A percentile compares a stretch with the other conserved stretches of the same genome.
Conservation (phyloP, 2,329 filamentous ascomycete genomes). For the Alternaria sp. region DNA sequence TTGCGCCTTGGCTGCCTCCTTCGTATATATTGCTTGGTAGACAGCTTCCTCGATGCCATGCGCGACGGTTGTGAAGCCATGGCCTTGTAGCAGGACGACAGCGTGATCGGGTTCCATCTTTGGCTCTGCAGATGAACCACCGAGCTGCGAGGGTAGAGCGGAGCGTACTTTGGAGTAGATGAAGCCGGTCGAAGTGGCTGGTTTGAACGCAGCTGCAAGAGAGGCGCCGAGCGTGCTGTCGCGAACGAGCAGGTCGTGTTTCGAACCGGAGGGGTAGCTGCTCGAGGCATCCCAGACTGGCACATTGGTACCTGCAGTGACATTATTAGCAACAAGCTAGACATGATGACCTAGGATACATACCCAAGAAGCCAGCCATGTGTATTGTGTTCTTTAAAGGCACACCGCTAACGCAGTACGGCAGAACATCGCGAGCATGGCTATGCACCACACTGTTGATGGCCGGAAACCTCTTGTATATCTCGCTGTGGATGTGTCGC, state of each 20-base stretch:
- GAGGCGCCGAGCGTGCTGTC: conserved; percentile 41
- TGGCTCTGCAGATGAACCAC: conserved; percentile 37
- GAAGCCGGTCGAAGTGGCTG: conserved; percentile 46
- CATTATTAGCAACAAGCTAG: not conserved
- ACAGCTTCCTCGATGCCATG: conserved; percentile 54
- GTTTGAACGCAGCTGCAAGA: conserved; percentile 46
- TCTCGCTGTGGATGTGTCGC: conserved; percentile 54
- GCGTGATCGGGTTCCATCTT: conserved; percentile 43
- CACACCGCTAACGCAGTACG: conserved; percentile 51
- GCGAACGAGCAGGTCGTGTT: conserved; percentile 46
- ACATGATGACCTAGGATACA: not conserved
- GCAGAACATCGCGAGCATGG: conserved; percentile 51
- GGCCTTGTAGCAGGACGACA: conserved; percentile 51
- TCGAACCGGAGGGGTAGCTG: conserved; percentile 36
- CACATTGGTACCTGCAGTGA: conserved; percentile 34
- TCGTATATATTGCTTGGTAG: conserved; percentile 54
- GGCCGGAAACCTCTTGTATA: conserved; percentile 53
- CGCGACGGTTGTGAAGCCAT: conserved; percentile 55
- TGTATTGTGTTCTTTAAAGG: conserved; percentile 48
- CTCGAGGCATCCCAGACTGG: conserved; percentile 46
- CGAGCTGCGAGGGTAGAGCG: conserved; percentile 44
- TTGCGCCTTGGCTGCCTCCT: conserved; percentile 49
- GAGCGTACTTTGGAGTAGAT: conserved; percentile 47
- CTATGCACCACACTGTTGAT: conserved; percentile 55
- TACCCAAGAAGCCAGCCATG: conserved; percentile 54